Base-by-base conservation (phyloP, 495 filamentous ascomycete genomes). In the Hyaloscypha variabilis region DNA sequence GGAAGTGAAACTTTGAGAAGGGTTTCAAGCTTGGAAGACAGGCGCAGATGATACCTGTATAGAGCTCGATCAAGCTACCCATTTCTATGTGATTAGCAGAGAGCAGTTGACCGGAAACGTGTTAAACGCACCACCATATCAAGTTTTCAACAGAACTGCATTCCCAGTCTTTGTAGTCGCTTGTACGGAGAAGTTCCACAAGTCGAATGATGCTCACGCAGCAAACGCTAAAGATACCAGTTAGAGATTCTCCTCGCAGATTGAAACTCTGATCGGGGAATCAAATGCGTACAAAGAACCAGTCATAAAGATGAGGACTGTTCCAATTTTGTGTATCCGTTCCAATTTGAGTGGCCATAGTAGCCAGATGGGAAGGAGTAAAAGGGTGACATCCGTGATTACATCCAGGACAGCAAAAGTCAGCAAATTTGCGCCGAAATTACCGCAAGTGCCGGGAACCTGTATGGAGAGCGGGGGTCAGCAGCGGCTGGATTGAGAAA, bases 1-100 rank as follows among this genome's bases (percentile, higher is more conserved):
- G 66, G 19, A 59, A 49, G 42, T 94, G 81, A 14, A 85, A 84
- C 54, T 90, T 84, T 53, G 90, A 85, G 28, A 97, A 80, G 21
- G 92, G 91, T 71, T 96, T 96, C 63, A 96, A 77, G 28, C 89
- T 92, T 10, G 93, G 93, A 25, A 96, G 87, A 69, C 92, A 96
- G 55, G 87, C 92, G 66, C 91, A 94, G 51, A 93, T 89, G 59
- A 96, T 90, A 19, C 92, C 92, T 8, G 92, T 81, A 67, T 96
- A 92, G 75, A 96, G 90, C 75, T 96, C 93, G 67, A 71, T 55
- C 23, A 76, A 53, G 50, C 74, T 76, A 60, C n/a, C n/a, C 31
- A 42, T 29, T 65, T 65, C 42, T 55, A 2, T 64, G 34, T 21
- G 3, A 26, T 25, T 26, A 34, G 29, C 6, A 28, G n/a, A 64